Evolutionary conservation across 257 asterid species (phyloP).

Genomic region (Nicotiana noctiflora): DNA sequence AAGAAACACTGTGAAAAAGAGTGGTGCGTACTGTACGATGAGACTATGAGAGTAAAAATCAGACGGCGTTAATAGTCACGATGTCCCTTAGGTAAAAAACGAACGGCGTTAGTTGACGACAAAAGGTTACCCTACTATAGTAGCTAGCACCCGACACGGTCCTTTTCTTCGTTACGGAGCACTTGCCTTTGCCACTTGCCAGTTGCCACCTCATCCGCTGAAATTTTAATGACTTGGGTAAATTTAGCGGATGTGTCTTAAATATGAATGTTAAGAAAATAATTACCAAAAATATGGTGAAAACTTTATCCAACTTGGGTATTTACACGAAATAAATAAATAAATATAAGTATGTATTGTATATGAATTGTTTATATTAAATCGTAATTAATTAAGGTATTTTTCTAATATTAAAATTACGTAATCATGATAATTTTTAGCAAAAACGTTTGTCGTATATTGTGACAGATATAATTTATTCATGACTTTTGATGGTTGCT

Average conservation of each 20-base stretch:
- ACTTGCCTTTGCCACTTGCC: not conserved
- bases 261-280: too few relatives aligned
- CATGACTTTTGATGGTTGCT: not conserved
- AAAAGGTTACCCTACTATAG: not conserved
- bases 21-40: not conserved
- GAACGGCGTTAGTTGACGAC: conserved; percentile 3
- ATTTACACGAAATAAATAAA: too few relatives aligned
- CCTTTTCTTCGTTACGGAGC: conserved; percentile 2
- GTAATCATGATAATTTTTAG: too few relatives aligned
- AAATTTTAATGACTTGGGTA: not conserved
- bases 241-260: not conserved
- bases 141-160: not conserved
- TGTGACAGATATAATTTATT: too few relatives aligned
- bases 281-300: too few relatives aligned
- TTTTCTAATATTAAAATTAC: too few relatives aligned
- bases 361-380: too few relatives aligned
- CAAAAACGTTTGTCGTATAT: not conserved
- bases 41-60: not conserved
- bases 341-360: too few relatives aligned
- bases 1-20: not conserved
- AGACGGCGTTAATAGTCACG: not conserved
- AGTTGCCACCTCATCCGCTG: not conserved
- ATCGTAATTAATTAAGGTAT: too few relatives aligned
- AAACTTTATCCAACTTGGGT: too few relatives aligned
- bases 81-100: not conserved